These are phyloP conservation scores for Brassica cretica DNA, from an alignment of 345 rosid species.

Conservation along the genomic window DNA sequence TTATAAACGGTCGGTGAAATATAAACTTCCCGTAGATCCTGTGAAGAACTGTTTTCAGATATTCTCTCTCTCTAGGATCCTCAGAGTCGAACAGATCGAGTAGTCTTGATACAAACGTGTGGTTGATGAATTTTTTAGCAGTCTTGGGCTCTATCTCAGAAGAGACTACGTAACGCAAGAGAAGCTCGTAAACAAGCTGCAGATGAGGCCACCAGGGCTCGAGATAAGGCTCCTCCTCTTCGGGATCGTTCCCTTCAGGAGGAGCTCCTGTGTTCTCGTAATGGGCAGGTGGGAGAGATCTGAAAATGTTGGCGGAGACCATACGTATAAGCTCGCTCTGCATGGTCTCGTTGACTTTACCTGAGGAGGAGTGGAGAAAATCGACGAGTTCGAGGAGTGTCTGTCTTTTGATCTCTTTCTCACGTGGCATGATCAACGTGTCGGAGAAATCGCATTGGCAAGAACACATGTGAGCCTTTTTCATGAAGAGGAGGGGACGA, in stretches of 20 bases:
- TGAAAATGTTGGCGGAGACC: slow-evolving; percentile 43
- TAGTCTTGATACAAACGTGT: slow-evolving; percentile 52
- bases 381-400: slow-evolving; percentile 42
- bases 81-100: slow-evolving; percentile 60
- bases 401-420: slow-evolving; percentile 47
- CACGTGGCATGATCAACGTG: slow-evolving; percentile 42
- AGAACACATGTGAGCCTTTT: slow-evolving; percentile 44
- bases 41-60: slow-evolving; percentile 61
- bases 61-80: slow-evolving; percentile 69
- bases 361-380: slow-evolving; percentile 41
- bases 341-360: slow-evolving; percentile 45
- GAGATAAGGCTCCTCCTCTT: slow-evolving; percentile 50
- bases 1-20: slow-evolving; percentile 60
- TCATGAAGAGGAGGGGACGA: slow-evolving; percentile 43
- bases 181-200: slow-evolving; percentile 50
- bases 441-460: slow-evolving; percentile 46
- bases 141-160: slow-evolving; percentile 46
- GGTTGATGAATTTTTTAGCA: slow-evolving; percentile 55
- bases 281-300: slow-evolving; percentile 39
- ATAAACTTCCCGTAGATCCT: slow-evolving; percentile 64
- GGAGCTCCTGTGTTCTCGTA: slow-evolving; percentile 42
- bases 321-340: slow-evolving; percentile 43
- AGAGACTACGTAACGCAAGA: slow-evolving; percentile 46
- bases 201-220: slow-evolving; percentile 57
- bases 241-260: slow-evolving; percentile 45